These are phyloP conservation scores for Singerocomus inundabilis DNA, from an alignment of 1,284 basidiomycete genomes.

Conservation along the genomic window DNA sequence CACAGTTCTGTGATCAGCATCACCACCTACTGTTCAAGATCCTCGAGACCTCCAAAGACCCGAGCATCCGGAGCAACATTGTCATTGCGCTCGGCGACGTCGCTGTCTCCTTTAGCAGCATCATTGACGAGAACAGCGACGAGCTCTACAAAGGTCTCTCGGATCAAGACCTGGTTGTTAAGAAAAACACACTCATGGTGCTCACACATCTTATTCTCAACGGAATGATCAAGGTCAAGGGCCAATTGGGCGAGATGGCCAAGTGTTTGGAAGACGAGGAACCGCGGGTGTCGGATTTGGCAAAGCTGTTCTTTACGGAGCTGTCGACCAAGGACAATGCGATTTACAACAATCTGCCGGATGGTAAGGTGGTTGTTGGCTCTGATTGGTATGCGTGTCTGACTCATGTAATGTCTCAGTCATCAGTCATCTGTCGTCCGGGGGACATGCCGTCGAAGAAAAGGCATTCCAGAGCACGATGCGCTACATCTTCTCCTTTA, in stretches of 20 bases:
- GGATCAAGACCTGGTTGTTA: slow-evolving; percentile 85
- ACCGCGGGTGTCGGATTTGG: slow-evolving; percentile 84
- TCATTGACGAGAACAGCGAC: slow-evolving; percentile 97
- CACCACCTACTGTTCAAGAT: slow-evolving; percentile 91
- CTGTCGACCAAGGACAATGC: slow-evolving; percentile 98
- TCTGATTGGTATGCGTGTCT: background rate
- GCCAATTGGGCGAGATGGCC: slow-evolving; percentile 98
- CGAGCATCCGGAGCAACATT: slow-evolving; percentile 91
- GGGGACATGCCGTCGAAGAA: slow-evolving; percentile 93
- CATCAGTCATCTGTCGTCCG: slow-evolving; percentile 91
- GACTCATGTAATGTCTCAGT: slow-evolving; percentile 46
- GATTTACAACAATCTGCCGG: slow-evolving; percentile 97
- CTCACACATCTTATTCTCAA: slow-evolving; percentile 96
- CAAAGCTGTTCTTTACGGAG: slow-evolving; percentile 97
- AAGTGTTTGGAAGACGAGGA: slow-evolving; percentile 98
- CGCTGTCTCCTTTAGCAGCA: slow-evolving; percentile 93
- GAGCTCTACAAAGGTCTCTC: slow-evolving; percentile 92
- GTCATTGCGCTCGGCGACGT: slow-evolving; percentile 98
- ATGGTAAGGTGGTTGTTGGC: slow-evolving; percentile 36
- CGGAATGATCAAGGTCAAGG: slow-evolving; percentile 97
- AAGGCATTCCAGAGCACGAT: slow-evolving; percentile 91
- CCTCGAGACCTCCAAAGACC: slow-evolving; percentile 86
- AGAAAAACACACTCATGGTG: slow-evolving; percentile 99
- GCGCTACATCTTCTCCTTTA: slow-evolving; percentile 94
- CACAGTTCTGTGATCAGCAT: slow-evolving; percentile 90